Evolutionary conservation across 805 yeast species (phyloP), one percentile per base, ranked within the genome.

Genomic region (Suhomyces faveliae): DNA sequence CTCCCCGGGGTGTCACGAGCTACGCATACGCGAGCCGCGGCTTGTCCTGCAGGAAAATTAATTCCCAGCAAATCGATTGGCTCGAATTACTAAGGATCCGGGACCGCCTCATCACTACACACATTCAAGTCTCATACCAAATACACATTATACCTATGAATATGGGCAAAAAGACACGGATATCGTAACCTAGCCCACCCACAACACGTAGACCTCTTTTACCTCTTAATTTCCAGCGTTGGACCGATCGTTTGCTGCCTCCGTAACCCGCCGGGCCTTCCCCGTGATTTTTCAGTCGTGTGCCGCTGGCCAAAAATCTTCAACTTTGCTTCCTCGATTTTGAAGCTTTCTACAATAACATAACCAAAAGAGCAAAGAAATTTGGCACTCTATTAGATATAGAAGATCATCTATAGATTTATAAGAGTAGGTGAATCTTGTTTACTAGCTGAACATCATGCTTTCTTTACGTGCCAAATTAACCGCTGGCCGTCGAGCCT

Each of bases 401-500:
- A 27, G 12, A 27, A 27, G n/a, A 15, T 27, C n/a, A 27, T 27
- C 12, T 27, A 27, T n/a, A 25, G 29, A 27, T n/a, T 27, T 27
- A 27, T 27, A n/a, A 27, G 30, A 38, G 41, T 38, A 25, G 15
- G 20, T 20, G 27, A 38, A 19, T 20, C 13, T 38, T 38, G 17
- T 38, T 35, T 35, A 35, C 21, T 20, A 17, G 39, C 43, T 40
- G 29, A 15, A 27, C 30, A 27, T 27, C 12, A 49, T 49, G 55
- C 53, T 52, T 40, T 49, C 52, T 29, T 46, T 43, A 39, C 51
- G 49, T 37, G 30, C 30, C 30, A 27, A 27, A 27, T 27, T 27
- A 27, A 27, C 15, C 15, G 40, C 43, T 25, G 40, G 40, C 42
- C 55, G 45, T 19, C 60, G 67, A 52, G 49, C 51, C 29, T 68